Evolutionary conservation across 345 rosid genomes (phyloP), one percentile per base, ranked within the genome.

Genomic region (Dovyalis caffra): DNA sequence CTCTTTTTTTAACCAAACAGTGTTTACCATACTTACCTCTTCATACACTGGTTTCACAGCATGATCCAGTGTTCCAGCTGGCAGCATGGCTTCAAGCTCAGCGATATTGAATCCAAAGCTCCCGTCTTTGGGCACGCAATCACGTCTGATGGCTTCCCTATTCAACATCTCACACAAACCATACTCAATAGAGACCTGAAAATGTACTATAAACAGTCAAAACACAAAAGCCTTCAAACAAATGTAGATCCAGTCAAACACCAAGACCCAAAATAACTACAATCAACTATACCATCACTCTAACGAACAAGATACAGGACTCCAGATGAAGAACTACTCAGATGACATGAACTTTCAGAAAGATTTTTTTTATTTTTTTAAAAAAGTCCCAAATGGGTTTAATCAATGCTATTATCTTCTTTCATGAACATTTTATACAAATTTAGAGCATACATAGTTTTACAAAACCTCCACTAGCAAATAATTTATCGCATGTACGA

Each of bases 111-210:
- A 93, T 28, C 80, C 80, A 80, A 91, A 91, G 1, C 80, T 74
- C 28, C 90, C 93, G 75, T 90, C 88, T 80, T 84, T 76, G 20
- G 99, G 97, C 25, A 88, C 93, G 37, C 73, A 21, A 67, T 85
- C 80, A 69, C 29, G 68, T 47, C 87, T 83, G 31, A 93, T 90
- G 63, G 98, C 92, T 58, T 75, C 78, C 65, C 72, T 32, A 70
- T 83, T 91, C 77, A 95, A 18, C 90, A 90, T 83, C 87, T 91
- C 98, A 71, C 95, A 88, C 74, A 95, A 76, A 69, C 97, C 98
- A 83, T 77, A 82, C 71, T 93, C 98, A 40, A 95, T 76, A 20
- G 91, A 76, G 11, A 90, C 93, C 98, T 95, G 81, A 43, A 63
- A 64, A 47, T n/a, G 35, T 2, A 16, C 31, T 45, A 6, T 64